Conservation (phyloP, 352 stramenopile genomes). For the Phytophthora macrochlamydospora region DNA sequence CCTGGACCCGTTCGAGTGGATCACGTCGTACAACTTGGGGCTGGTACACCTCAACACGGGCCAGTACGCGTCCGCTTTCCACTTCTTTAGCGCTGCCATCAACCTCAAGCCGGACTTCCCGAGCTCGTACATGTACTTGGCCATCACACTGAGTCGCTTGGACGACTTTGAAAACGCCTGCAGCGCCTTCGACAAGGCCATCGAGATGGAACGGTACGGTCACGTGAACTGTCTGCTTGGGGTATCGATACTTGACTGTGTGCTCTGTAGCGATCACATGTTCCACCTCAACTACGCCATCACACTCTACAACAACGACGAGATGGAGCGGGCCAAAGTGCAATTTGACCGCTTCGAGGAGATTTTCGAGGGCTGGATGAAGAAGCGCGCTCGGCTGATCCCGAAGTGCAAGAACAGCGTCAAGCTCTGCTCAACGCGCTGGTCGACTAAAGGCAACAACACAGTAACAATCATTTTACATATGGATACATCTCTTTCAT, state of each 20-base stretch:
- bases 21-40: constrained; percentile 94
- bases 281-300: constrained; percentile 92
- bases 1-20: constrained; percentile 95
- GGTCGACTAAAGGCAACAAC: constrained; percentile 44
- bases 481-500: too few species aligned
- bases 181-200: constrained; percentile 92
- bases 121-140: constrained; percentile 94
- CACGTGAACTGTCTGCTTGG: background rate
- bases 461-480: background rate
- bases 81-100: constrained; percentile 92
- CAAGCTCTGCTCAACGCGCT: constrained; percentile 71
- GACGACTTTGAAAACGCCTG: constrained; percentile 94
- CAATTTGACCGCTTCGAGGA: constrained; percentile 88
- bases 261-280: constrained; percentile 67
- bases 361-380: constrained; percentile 79
- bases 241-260: background rate
- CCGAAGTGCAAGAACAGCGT: constrained; percentile 76
- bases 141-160: constrained; percentile 86
- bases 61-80: constrained; percentile 93
- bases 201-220: constrained; percentile 84
- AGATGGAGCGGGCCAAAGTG: constrained; percentile 84
- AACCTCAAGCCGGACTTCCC: constrained; percentile 90
- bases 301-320: constrained; percentile 90
- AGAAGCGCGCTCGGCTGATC: constrained; percentile 63
- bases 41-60: constrained; percentile 93